A percentile compares a stretch with the other conserved stretches of the same genome.
Conservation (phyloP, 305 asterid genomes). For the Fraxinus sp. region DNA sequence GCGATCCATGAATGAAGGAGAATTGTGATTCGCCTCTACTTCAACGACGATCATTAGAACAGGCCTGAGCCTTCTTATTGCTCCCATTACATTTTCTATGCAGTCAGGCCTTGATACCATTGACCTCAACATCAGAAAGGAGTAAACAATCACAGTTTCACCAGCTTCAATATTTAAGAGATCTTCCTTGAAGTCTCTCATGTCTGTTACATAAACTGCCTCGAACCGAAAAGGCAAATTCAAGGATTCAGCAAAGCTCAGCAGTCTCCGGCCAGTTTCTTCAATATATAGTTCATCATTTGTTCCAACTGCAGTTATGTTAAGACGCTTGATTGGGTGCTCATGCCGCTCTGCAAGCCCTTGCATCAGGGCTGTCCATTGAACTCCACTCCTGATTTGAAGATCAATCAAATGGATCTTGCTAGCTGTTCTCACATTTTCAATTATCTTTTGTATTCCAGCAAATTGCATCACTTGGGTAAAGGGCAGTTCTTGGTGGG, state of each 20-base stretch:
- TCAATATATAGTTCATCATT: conserved; percentile 33
- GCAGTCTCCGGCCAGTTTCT: conserved; percentile 47
- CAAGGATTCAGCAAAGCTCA: conserved; percentile 48
- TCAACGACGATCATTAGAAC: conserved; percentile 49
- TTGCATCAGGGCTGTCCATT: conserved; percentile 63
- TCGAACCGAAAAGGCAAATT: conserved; percentile 43
- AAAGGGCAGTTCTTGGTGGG: conserved; percentile 52
- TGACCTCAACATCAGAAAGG: conserved; percentile 34
- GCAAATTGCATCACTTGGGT: conserved; percentile 52
- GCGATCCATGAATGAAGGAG: conserved; percentile 50
- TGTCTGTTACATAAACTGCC: conserved; percentile 36
- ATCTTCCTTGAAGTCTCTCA: conserved; percentile 42
- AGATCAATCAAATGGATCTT: conserved; percentile 66
- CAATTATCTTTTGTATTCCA: conserved; percentile 52
- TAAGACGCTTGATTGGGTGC: conserved; percentile 30
- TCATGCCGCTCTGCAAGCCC: conserved; percentile 42
- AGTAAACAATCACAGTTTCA: conserved; percentile 50
- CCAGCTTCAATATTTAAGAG: conserved; percentile 31
- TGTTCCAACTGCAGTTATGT: conserved; percentile 54
- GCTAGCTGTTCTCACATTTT: conserved; percentile 29
- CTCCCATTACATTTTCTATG: conserved; percentile 42
- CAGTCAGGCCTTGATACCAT: conserved; percentile 42
- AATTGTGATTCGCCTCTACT: conserved; percentile 64
- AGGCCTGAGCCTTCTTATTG: conserved; percentile 35
- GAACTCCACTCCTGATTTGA: conserved; percentile 63